Evolutionary conservation across 768 basidiomycete species (phyloP), one percentile per base, ranked within the genome.

Genomic region (Rhodotorula taiwanensis): DNA sequence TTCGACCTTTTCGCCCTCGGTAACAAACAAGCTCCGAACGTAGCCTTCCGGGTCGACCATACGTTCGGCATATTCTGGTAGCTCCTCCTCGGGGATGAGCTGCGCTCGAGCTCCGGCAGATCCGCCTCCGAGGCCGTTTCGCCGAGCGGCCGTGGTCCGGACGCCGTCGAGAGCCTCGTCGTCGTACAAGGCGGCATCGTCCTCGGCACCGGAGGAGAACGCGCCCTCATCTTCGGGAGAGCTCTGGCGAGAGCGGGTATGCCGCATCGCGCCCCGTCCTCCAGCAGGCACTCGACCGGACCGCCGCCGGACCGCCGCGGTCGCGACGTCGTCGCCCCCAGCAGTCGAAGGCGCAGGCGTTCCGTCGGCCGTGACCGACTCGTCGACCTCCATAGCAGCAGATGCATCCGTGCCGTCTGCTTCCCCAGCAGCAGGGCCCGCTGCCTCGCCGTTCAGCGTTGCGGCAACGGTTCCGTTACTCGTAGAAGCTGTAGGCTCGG

Each of bases 1-100:
- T 57, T 70, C 61, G 45, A 70, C 69, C 36, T 39, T 39, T 5
- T 30, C 11, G 47, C 44, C 60, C 36, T 57, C 56, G 28, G 23
- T 63, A 9, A 70, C 64, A 28, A 70, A 70, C 54, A 60, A 27
- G 18, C 42, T 25, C 31, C 59, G 31, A 0, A 70, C 69, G 30
- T 58, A 66, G 39, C 36, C 41, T 48, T 70, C 69, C 11, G 69
- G 64, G 52, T 70, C 64, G 47, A 70, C 47, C 23, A 70, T 25
- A 21, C 64, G 31, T 31, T 28, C 25, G 10, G 64, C 69, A 34
- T 63, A 70, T 36, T 60, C 61, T 5, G 69, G 69, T 16, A 70
- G 9, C 34, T 58, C 52, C 28, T 70, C 69, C 14, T 44, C 47
- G 8, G 56, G 52, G 5, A 62, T 52, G 18, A 21, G 25, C 41